Evolutionary conservation across 805 yeast genomes (phyloP).

Genomic region (Candida bentonensis): DNA sequence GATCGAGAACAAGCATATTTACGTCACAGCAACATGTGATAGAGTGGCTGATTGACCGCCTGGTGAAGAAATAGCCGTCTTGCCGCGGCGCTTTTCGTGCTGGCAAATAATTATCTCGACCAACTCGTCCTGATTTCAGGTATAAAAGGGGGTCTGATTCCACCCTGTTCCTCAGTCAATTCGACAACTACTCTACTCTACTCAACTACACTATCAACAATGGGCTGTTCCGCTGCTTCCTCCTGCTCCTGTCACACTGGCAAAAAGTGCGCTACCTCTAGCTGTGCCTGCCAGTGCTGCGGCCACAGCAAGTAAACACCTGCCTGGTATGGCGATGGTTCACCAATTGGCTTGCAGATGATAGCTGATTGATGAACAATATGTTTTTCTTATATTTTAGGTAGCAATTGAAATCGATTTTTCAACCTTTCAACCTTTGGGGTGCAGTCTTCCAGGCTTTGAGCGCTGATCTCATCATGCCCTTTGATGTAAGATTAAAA

Average conservation of each 20-base stretch:
- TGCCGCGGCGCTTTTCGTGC: no score
- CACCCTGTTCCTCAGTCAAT: not conserved
- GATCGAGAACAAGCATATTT: no score
- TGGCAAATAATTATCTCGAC: not conserved
- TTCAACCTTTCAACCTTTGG: no score
- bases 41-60: no score
- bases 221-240: conserved; percentile 2
- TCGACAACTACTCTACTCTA: not conserved
- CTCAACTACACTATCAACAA: not conserved
- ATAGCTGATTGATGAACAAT: conserved; percentile 20
- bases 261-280: not conserved
- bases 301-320: not conserved
- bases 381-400: no score
- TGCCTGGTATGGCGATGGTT: conserved; percentile 39
- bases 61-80: no score
- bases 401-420: no score
- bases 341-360: conserved; percentile 14
- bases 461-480: no score
- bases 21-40: no score
- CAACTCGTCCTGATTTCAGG: not conserved
- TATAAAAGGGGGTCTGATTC: not conserved
- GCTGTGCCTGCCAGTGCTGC: conserved; percentile 1
- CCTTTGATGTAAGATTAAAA: no score
- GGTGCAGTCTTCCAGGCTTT: no score
- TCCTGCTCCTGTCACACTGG: conserved; percentile 1